Conservation (phyloP, 768 basidiomycete species). For the Guyanaporus albipodus region DNA sequence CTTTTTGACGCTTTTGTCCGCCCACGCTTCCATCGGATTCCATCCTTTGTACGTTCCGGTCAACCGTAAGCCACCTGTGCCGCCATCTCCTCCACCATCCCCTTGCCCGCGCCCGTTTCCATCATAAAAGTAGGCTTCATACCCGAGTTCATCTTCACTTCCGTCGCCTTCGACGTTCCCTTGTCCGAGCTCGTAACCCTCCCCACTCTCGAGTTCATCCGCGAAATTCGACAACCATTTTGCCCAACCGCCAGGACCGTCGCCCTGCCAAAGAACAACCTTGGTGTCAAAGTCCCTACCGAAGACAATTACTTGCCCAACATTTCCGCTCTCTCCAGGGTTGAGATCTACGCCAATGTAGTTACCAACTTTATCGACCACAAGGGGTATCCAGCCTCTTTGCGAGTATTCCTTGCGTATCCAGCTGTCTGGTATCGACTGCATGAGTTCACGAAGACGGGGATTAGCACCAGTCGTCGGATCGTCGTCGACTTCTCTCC, state of each 20-base stretch:
- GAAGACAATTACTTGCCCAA: conserved; percentile 96
- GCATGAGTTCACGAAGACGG: conserved; percentile 71
- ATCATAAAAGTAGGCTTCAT: conserved; percentile 83
- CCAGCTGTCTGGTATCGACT: conserved; percentile 86
- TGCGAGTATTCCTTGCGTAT: conserved; percentile 87
- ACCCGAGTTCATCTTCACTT: conserved; percentile 82
- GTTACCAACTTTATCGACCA: conserved; percentile 92
- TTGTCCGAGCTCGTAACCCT: conserved; percentile 77
- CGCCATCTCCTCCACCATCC: conserved; percentile 73
- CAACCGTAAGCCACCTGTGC: conserved; percentile 66
- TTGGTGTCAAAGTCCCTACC: conserved; percentile 99
- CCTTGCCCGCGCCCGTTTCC: conserved; percentile 74
- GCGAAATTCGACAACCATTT: conserved; percentile 88
- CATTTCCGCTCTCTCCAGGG: conserved; percentile 68
- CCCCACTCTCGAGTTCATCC: conserved; percentile 88
- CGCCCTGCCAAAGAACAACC: conserved; percentile 90
- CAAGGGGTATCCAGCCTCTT: conserved; percentile 94
- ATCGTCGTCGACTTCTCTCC: conserved; percentile 91
- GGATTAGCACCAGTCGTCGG: conserved; percentile 79
- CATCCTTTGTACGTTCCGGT: conserved; percentile 88
- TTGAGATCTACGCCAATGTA: conserved; percentile 95
- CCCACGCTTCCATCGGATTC: conserved; percentile 92
- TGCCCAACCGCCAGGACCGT: conserved; percentile 91
- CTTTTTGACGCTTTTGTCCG: conserved; percentile 79
- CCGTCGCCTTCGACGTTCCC: conserved; percentile 57